Evolutionary conservation across 2,329 filamentous ascomycete species (phyloP).

Genomic region (Verticillium longisporum): DNA sequence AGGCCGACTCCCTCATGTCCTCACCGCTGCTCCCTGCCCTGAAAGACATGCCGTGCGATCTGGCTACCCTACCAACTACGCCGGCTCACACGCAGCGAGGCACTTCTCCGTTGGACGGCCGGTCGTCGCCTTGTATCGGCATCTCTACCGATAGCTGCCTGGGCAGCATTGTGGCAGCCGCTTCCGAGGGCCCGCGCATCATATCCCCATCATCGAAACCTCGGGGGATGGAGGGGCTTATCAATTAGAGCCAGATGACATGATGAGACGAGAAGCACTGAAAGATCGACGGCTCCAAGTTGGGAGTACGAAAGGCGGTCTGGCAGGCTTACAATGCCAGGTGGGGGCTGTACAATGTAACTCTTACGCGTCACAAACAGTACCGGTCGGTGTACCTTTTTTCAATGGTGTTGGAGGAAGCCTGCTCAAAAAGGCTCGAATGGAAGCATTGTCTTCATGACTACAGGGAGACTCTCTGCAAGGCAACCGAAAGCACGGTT

Average conservation of each 20-base stretch:
- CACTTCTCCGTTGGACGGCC: neutral
- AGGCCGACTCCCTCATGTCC: neutral
- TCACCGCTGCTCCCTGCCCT: neutral
- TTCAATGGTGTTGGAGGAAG: no score
- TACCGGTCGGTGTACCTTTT: no score
- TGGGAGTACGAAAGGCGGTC: neutral
- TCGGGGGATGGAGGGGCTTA: conserved; percentile 28
- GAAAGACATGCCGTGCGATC: neutral
- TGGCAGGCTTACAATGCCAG: no score
- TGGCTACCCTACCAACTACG: neutral
- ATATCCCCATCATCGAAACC: conserved; percentile 38
- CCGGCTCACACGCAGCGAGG: neutral
- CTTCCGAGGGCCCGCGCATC: conserved; percentile 19
- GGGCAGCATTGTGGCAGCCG: conserved; percentile 3
- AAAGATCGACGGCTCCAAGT: neutral
- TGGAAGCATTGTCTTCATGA: no score
- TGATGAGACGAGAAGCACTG: neutral
- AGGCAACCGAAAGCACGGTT: no score
- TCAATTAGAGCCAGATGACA: conserved; percentile 17
- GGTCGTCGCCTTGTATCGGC: conserved; percentile 5
- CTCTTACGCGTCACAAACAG: no score
- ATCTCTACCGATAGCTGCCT: neutral
- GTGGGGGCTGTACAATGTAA: no score
- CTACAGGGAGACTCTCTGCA: no score
- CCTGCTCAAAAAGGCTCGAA: no score